These are phyloP conservation scores for Gymnopus androsaceus DNA, from an alignment of 1,284 basidiomycete species.

Conservation along the genomic window DNA sequence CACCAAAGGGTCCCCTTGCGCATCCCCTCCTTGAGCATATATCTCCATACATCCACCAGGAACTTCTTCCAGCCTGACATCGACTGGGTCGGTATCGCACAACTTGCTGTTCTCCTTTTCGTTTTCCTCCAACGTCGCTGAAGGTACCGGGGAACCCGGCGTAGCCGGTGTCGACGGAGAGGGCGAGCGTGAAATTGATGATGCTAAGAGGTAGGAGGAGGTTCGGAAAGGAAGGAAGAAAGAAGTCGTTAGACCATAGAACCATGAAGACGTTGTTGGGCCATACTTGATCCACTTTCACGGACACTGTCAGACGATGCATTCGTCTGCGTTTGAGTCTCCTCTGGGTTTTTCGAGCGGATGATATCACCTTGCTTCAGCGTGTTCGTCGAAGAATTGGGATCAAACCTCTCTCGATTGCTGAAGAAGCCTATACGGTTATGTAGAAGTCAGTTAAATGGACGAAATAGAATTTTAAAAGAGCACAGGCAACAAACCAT, in stretches of 20 bases:
- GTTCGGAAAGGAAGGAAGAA: too few relatives aligned
- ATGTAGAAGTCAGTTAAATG: not conserved
- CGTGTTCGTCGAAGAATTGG: not conserved
- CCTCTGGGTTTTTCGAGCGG: not conserved
- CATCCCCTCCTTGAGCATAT: not conserved
- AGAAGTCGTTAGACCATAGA: not conserved
- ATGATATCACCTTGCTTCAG: conserved; percentile 6
- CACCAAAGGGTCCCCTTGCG: not conserved
- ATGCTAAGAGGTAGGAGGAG: not conserved
- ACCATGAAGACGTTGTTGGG: not conserved
- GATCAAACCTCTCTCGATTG: not conserved
- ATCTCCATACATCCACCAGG: conserved; percentile 9
- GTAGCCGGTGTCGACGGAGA: conserved; percentile 9
- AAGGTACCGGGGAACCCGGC: not conserved
- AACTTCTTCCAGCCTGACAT: not conserved
- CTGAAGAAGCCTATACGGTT: conserved; percentile 4
- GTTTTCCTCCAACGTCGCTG: not conserved
- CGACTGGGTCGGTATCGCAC: not conserved
- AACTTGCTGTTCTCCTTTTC: not conserved
- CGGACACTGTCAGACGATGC: not conserved
- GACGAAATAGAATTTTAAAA: not conserved
- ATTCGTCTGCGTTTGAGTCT: too few relatives aligned
- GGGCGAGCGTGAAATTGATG: conserved; percentile 6
- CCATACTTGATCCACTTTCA: conserved; percentile 11
- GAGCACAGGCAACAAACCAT: conserved; percentile 1